Base-by-base conservation (phyloP, 1,284 basidiomycete genomes). In the Ustilago shanxiensis region DNA sequence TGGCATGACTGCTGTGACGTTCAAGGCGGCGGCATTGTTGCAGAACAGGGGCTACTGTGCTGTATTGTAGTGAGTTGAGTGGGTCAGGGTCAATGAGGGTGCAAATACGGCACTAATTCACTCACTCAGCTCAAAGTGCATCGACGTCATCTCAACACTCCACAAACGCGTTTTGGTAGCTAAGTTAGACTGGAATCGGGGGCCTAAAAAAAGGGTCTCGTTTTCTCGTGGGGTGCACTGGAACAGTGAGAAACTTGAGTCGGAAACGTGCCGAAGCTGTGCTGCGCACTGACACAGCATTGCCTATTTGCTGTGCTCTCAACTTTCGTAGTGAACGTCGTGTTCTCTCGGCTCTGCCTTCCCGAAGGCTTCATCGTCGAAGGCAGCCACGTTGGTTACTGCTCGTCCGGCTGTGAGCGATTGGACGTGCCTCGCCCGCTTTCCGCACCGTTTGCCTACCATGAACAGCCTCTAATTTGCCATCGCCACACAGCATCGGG, bases 141-240 rank as follows among this genome's bases (percentile, higher is more conserved):
- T 20, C 49, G 58, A 60, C 58, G 58, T 60, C 58, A 60, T 60
- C 22, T 39, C 37, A 22, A 60, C 35, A 22, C 24, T 58, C 29
- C 26, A 57, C 55, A 20, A 39, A 24, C 54, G 20, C 26, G 22
- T 44, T 10, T 47, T 14, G 18, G n/a, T 29, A 14, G 16, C 13
- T 31, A 11, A 20, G 8, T 44, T 10, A 20, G 11, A 45, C 24
- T 45, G 44, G n/a, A 47, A 47, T 47, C 22, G 44, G 16, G n/a
- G 44, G n/a, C n/a, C n/a, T 20, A 22, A 26, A 24, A 26, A 28
- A 49, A 49, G 24, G 47, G 47, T 26, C 26, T 49, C 47, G 11
- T 11, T 10, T n/a, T 44, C n/a, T 44, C 41, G n/a, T n/a, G n/a
- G n/a, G n/a, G n/a, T n/a, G n/a, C n/a, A n/a, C n/a, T n/a, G n/a